phyloP scores from a whole-genome alignment of 2,329 filamentous ascomycete species.

The Colletotrichum australisinense region DNA sequence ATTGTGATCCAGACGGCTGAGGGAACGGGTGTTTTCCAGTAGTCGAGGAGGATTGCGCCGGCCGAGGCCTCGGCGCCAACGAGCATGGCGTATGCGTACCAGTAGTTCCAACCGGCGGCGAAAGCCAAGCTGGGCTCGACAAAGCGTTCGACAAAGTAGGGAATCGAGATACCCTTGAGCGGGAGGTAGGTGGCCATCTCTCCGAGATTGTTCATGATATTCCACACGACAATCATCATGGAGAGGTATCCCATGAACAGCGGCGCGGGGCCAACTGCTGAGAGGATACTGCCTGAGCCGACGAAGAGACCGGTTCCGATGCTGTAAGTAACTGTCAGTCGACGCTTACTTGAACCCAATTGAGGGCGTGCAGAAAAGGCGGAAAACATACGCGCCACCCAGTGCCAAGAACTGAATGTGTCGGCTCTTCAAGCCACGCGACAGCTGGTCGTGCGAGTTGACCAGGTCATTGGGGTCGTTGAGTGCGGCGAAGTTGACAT shows the following conservation, averaged over 20 bases:
- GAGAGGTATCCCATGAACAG: conserved; percentile 76
- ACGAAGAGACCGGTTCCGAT: conserved; percentile 75
- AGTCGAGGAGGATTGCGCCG: conserved; percentile 68
- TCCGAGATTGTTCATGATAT: conserved; percentile 65
- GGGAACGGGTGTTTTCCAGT: conserved; percentile 66
- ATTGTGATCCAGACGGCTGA: conserved; percentile 71
- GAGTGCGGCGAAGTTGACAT: conserved; percentile 39
- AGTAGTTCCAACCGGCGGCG: conserved; percentile 71
- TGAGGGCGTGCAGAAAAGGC: neutral
- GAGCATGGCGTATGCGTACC: conserved; percentile 70
- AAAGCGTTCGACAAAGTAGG: conserved; percentile 67
- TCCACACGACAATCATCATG: conserved; percentile 66
- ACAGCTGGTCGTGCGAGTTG: conserved; percentile 56
- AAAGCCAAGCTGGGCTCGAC: conserved; percentile 67
- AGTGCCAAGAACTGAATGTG: conserved; percentile 72
- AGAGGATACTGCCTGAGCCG: conserved; percentile 68
- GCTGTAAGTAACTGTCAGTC: conserved; percentile 40
- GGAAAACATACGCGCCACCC: conserved; percentile 52
- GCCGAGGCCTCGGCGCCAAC: conserved; percentile 69
- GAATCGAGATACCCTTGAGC: conserved; percentile 66
- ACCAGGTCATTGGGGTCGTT: conserved; percentile 48
- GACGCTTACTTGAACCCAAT: neutral
- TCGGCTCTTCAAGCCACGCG: conserved; percentile 68
- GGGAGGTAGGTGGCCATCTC: conserved; percentile 68
- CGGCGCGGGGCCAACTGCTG: conserved; percentile 70